Conservation (phyloP, 1,139 yeast genomes). For the Lodderomyces theae region DNA sequence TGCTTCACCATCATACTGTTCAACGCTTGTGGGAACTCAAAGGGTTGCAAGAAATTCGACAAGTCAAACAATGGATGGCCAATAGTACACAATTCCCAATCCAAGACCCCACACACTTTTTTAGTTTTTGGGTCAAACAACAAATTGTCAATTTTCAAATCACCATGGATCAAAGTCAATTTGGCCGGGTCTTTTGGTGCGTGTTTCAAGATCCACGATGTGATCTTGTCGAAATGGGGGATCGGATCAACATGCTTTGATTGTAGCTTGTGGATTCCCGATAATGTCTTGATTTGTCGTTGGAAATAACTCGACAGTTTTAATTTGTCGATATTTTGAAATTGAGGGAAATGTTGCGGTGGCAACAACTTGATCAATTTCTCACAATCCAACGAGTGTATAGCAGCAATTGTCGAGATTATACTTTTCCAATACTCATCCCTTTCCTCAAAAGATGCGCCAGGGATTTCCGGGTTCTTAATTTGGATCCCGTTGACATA, state of each 20-base stretch:
- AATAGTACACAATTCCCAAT: slow-evolving; percentile 68
- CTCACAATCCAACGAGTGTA: slow-evolving; percentile 52
- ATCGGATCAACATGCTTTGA: slow-evolving; percentile 49
- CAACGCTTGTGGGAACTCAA: slow-evolving; percentile 42
- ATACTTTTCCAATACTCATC: slow-evolving; percentile 50
- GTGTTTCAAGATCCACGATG: slow-evolving; percentile 39
- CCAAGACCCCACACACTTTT: slow-evolving; percentile 55
- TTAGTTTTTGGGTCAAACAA: slow-evolving; percentile 52
- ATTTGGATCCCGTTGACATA: slow-evolving; percentile 59
- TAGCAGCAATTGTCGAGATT: slow-evolving; percentile 47
- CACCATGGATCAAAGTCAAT: slow-evolving; percentile 60
- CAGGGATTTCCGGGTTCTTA: slow-evolving; percentile 53
- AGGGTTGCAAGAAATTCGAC: slow-evolving; percentile 60
- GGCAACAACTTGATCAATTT: slow-evolving; percentile 47
- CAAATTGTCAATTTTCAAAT: slow-evolving; percentile 64
- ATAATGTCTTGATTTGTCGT: slow-evolving; percentile 53
- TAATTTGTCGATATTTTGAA: slow-evolving; percentile 27
- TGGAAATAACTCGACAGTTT: slow-evolving; percentile 44
- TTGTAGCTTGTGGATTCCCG: slow-evolving; percentile 49
- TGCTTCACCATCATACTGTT: slow-evolving; percentile 29
- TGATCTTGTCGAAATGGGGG: slow-evolving; percentile 46
- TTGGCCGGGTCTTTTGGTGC: slow-evolving; percentile 50
- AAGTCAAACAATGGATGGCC: slow-evolving; percentile 68
- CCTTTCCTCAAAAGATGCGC: slow-evolving; percentile 21
- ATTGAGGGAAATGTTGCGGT: slow-evolving; percentile 45